A percentile compares a stretch with the other conserved stretches of the same genome.
Evolutionary conservation across 768 basidiomycete genomes (phyloP).

Genomic region (Boletus rubescentipes): DNA sequence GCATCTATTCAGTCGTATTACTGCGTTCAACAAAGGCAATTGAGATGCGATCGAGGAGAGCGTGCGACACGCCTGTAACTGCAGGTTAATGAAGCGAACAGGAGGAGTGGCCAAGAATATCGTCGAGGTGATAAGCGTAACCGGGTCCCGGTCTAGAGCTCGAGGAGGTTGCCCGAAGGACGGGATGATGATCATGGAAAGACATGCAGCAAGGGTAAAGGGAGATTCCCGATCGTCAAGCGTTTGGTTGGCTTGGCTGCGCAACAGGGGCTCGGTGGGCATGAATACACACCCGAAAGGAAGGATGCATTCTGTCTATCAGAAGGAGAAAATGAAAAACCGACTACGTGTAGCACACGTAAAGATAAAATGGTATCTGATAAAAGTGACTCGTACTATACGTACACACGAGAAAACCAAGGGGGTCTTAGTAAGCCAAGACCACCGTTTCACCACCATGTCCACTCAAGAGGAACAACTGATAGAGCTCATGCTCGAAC

Average conservation of each 20-base stretch:
- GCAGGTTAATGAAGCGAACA: constrained; percentile 4
- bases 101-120: neutral
- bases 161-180: neutral
- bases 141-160: constrained; percentile 3
- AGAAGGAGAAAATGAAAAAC: constrained; percentile 1
- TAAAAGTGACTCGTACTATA: too few species aligned
- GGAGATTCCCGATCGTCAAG: constrained; percentile 6
- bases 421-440: constrained; percentile 17
- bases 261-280: constrained; percentile 1
- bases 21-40: neutral
- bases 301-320: neutral
- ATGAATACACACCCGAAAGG: neutral
- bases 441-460: constrained; percentile 35
- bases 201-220: neutral
- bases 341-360: neutral
- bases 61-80: neutral
- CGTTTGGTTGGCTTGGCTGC: neutral
- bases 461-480: constrained; percentile 64
- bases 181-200: neutral
- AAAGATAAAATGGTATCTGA: neutral
- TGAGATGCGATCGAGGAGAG: constrained; percentile 1
- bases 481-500: constrained; percentile 70
- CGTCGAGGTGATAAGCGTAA: constrained; percentile 5
- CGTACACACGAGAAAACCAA: too few species aligned
- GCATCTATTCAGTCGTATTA: neutral